phyloP scores from a whole-genome alignment of 2,329 filamentous ascomycete species.

The Lachnellula hyalina region DNA sequence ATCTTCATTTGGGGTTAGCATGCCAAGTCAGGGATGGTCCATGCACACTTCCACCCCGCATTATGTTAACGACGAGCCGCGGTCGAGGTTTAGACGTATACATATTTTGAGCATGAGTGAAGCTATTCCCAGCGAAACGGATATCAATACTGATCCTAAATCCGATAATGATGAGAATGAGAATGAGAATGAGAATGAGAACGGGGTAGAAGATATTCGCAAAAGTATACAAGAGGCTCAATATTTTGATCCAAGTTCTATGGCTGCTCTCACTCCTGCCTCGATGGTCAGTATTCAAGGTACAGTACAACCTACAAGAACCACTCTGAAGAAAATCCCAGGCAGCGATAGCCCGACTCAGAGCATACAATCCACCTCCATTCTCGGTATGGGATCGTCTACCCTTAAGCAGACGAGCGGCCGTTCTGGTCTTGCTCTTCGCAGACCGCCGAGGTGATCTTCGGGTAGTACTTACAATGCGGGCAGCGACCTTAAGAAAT shows the following conservation, averaged over 20 bases:
- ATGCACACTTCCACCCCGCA: no score
- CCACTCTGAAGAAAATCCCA: conserved; percentile 1
- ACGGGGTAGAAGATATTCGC: conserved; percentile 19
- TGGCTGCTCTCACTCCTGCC: conserved; percentile 29
- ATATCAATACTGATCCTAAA: neutral
- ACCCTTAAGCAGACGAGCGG: conserved; percentile 65
- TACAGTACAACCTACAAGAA: neutral
- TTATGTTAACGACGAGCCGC: no score
- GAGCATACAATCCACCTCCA: conserved; percentile 54
- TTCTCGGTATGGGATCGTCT: conserved; percentile 59
- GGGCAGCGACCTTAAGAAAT: conserved; percentile 56
- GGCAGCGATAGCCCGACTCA: conserved; percentile 48
- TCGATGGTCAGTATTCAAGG: conserved; percentile 25
- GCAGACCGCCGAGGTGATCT: conserved; percentile 78
- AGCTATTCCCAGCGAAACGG: neutral
- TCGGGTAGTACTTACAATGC: conserved; percentile 64
- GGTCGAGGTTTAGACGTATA: neutral
- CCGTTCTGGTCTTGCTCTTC: conserved; percentile 83
- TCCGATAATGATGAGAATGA: conserved; percentile 24
- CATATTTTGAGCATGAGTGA: neutral
- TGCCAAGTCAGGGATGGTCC: no score
- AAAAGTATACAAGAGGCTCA: conserved; percentile 28
- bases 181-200: conserved; percentile 10
- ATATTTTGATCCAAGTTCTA: conserved; percentile 30
- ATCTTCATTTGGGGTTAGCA: no score